These are phyloP conservation scores for Fusarium keratoplasticum DNA, from an alignment of 2,329 filamentous ascomycete species.

Conservation along the genomic window DNA sequence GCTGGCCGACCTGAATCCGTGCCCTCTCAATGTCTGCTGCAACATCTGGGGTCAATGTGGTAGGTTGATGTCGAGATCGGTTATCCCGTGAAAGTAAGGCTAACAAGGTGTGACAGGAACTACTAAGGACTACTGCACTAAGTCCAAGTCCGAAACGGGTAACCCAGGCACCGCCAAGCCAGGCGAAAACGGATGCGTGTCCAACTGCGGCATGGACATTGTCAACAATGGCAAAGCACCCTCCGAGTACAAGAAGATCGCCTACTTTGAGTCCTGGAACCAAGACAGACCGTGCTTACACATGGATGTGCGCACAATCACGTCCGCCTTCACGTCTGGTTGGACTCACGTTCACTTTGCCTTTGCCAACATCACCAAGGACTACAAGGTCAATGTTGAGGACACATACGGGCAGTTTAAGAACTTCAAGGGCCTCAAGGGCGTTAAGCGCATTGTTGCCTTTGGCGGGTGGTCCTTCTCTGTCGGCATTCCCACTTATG, in stretches of 20 bases:
- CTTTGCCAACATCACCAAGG: constrained; percentile 47
- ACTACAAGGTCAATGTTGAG: constrained; percentile 27
- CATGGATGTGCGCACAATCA: constrained; percentile 25
- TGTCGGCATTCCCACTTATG: constrained; percentile 15
- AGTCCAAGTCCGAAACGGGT: constrained; percentile 43
- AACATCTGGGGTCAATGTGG: constrained; percentile 55
- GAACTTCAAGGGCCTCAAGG: constrained; percentile 24
- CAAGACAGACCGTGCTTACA: constrained; percentile 46
- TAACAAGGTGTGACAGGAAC: constrained; percentile 39
- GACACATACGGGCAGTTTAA: constrained; percentile 37
- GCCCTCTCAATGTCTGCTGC: constrained; percentile 47
- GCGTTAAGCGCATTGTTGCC: constrained; percentile 42
- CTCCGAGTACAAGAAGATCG: constrained; percentile 20
- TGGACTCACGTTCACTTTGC: constrained; percentile 51
- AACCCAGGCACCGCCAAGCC: constrained; percentile 51
- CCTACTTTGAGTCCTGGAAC: constrained; percentile 50
- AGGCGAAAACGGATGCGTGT: constrained; percentile 45
- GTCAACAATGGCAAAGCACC: constrained; percentile 20
- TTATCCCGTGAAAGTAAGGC: background rate
- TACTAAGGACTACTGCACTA: constrained; percentile 53
- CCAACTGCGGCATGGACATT: constrained; percentile 45
- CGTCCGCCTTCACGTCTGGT: constrained; percentile 32
- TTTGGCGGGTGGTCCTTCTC: constrained; percentile 47
- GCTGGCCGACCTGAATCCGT: constrained; percentile 44
- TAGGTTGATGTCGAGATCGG: background rate